A percentile compares a stretch with the other conserved stretches of the same genome.
These are phyloP conservation scores for Wallacemonas rigidus DNA, from an alignment of 208 protist species.

Conservation along the genomic window DNA sequence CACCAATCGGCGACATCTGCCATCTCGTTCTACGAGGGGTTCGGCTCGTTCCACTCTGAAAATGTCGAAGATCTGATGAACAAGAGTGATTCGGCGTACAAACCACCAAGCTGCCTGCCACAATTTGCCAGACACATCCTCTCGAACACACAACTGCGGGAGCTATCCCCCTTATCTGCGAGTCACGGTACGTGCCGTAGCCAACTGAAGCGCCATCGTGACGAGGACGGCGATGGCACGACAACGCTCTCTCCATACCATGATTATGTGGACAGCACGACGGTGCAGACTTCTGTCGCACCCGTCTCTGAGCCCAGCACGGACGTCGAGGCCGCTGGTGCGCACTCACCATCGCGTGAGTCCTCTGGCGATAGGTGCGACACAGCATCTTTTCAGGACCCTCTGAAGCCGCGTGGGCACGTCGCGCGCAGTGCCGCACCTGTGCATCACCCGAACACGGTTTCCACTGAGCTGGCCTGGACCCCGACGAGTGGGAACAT, in stretches of 20 bases:
- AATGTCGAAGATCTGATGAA: slow-evolving; percentile 88
- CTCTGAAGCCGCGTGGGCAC: not conserved
- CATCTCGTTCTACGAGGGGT: slow-evolving; percentile 80
- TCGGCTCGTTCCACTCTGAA: slow-evolving; percentile 92
- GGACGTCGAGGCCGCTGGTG: slow-evolving; percentile 5
- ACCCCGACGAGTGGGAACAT: not conserved
- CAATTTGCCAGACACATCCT: slow-evolving; percentile 54
- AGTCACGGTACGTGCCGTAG: not conserved
- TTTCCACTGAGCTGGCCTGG: not conserved
- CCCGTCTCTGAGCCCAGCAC: slow-evolving; percentile 2
- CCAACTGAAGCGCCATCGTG: not conserved
- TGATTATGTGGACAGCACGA: not conserved
- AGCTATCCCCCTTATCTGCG: not conserved
- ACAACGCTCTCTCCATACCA: not conserved
- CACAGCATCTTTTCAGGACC: not conserved
- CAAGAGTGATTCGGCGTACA: slow-evolving; percentile 44
- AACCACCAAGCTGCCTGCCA: slow-evolving; percentile 39
- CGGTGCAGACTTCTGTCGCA: not conserved
- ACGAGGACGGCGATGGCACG: not conserved
- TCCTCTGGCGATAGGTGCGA: not conserved
- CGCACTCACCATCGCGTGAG: not conserved
- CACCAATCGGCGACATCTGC: slow-evolving; percentile 22
- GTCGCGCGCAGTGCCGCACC: not conserved
- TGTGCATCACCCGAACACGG: not conserved
- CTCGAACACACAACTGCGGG: slow-evolving; percentile 5